Evolutionary conservation across 306 rosid genomes (phyloP).

Genomic region (Quercus robur): DNA sequence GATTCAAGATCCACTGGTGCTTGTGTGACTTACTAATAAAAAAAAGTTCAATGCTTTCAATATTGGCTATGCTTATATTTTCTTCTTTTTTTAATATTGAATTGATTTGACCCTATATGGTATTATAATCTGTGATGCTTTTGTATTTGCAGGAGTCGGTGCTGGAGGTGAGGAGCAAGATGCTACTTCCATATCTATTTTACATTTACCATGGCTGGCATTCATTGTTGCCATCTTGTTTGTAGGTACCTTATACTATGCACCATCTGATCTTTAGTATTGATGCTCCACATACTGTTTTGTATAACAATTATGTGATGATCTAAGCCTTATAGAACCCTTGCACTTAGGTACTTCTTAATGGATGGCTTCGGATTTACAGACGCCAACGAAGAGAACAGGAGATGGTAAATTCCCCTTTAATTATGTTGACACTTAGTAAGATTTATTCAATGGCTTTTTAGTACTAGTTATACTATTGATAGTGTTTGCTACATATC

Average conservation of each 20-base stretch:
- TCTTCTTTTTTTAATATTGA: neutral
- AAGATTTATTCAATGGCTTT: constrained; percentile 18
- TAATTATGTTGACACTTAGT: constrained; percentile 16
- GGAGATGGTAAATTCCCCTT: constrained; percentile 67
- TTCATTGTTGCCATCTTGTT: constrained; percentile 78
- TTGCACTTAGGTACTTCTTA: constrained; percentile 63
- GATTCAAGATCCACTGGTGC: no score
- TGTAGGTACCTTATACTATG: constrained; percentile 86
- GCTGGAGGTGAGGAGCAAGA: constrained; percentile 98
- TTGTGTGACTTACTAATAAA: no score
- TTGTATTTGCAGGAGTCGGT: constrained; percentile 75
- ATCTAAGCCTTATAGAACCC: constrained; percentile 15
- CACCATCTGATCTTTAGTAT: constrained; percentile 32
- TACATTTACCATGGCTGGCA: constrained; percentile 87
- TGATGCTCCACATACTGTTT: neutral
- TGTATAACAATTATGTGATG: neutral
- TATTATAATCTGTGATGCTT: constrained; percentile 5
- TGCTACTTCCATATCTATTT: constrained; percentile 65
- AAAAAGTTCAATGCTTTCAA: neutral
- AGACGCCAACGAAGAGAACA: constrained; percentile 81
- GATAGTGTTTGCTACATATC: neutral
- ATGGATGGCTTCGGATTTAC: constrained; percentile 85
- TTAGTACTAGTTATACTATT: neutral
- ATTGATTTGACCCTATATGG: neutral
- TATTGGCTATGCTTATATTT: neutral